Evolutionary conservation across 495 filamentous ascomycete genomes (phyloP).

Genomic region (Lepraria neglecta): DNA sequence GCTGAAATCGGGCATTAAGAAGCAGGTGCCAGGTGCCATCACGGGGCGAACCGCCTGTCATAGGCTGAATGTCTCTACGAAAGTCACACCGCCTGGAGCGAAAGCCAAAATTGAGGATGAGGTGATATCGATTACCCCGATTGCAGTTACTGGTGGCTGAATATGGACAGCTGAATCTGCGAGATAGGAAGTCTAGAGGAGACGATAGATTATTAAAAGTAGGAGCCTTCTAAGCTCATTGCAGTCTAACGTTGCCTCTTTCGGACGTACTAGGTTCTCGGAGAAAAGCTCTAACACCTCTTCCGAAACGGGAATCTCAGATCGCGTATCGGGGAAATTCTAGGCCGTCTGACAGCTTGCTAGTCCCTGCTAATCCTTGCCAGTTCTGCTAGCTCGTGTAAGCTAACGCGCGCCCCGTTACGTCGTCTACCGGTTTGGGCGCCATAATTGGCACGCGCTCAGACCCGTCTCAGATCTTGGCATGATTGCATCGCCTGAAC

Average conservation of each 20-base stretch:
- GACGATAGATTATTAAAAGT: neutral
- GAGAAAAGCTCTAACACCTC: too few species aligned
- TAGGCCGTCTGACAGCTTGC: neutral
- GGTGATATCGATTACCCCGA: neutral
- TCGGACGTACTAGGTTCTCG: too few species aligned
- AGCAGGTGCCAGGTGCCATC: neutral
- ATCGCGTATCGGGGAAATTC: neutral
- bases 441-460: too few species aligned
- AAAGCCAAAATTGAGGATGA: neutral
- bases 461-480: too few species aligned
- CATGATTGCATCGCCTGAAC: too few species aligned
- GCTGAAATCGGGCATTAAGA: neutral
- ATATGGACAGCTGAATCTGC: neutral
- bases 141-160: conserved; percentile 1
- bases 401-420: too few species aligned
- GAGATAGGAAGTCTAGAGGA: neutral
- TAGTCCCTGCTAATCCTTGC: neutral
- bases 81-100: neutral
- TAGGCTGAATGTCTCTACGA: neutral
- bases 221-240: neutral
- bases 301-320: too few species aligned
- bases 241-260: too few species aligned
- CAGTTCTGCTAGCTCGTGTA: neutral
- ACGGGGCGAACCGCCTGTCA: neutral
- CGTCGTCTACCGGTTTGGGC: too few species aligned